Conservation (phyloP, 139 green algal species). For the Coelastrella sp. region DNA sequence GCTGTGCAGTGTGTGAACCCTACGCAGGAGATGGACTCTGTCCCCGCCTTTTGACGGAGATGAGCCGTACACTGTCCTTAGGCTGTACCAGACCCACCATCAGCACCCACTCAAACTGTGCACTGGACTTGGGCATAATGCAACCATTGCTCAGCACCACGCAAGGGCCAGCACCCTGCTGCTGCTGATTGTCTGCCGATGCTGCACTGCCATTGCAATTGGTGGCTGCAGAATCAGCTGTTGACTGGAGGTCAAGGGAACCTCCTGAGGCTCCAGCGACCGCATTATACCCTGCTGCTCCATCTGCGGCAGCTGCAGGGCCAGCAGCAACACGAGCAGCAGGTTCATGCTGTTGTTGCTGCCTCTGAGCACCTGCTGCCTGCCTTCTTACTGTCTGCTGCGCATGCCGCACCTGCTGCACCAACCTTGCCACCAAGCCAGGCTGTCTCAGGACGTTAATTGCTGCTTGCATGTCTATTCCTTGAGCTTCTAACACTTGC, state of each 20-base stretch:
- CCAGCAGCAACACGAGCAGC: not conserved
- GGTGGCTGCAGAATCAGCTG: not conserved
- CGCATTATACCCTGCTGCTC: not conserved
- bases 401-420: constrained; percentile 4
- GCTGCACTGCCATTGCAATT: not conserved
- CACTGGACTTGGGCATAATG: not conserved
- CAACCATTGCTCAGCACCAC: not conserved
- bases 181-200: constrained; percentile 6
- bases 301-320: not conserved
- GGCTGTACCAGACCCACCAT: constrained; percentile 32
- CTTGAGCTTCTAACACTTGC: constrained; percentile 23
- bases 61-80: not conserved
- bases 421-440: constrained; percentile 1
- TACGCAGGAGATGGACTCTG: not conserved
- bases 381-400: not conserved
- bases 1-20: too few species aligned
- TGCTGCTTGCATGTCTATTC: not conserved
- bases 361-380: not conserved
- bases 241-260: not conserved
- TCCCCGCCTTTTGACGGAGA: constrained; percentile 3
- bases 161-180: not conserved
- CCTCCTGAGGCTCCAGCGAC: not conserved
- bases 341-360: not conserved
- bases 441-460: constrained; percentile 1
- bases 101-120: constrained; percentile 41